Evolutionary conservation across 2,329 filamentous ascomycete species (phyloP).

Genomic region (Exophiala sp.): DNA sequence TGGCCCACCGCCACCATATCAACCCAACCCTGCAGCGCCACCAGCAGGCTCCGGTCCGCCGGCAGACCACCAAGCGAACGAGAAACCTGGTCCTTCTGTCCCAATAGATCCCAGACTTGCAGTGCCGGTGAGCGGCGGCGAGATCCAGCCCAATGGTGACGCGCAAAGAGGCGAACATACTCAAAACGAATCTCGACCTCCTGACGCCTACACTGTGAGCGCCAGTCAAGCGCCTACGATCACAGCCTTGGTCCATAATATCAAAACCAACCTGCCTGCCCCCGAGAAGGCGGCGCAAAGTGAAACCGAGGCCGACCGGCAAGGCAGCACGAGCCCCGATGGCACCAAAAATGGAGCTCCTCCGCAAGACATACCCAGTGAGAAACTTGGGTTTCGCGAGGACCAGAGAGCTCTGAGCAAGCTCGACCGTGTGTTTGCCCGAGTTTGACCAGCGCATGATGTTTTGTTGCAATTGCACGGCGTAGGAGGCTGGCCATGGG

Average conservation of each 20-base stretch:
- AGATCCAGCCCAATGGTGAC: slow-evolving; percentile 8
- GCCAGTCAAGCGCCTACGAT: slow-evolving; percentile 51
- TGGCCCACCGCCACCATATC: slow-evolving; percentile 27
- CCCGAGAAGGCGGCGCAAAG: slow-evolving; percentile 47
- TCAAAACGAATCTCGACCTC: slow-evolving; percentile 19
- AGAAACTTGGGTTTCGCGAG: slow-evolving; percentile 55
- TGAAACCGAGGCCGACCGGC: slow-evolving; percentile 35
- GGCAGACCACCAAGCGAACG: slow-evolving; percentile 14
- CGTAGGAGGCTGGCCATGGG: not conserved
- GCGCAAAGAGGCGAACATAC: slow-evolving; percentile 7
- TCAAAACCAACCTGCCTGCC: slow-evolving; percentile 44
- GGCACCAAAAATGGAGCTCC: slow-evolving; percentile 35
- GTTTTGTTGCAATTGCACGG: not conserved
- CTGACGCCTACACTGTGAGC: slow-evolving; percentile 25
- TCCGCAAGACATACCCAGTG: slow-evolving; percentile 51
- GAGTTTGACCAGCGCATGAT: slow-evolving; percentile 10
- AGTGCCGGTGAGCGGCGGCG: slow-evolving; percentile 7
- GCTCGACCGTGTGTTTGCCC: slow-evolving; percentile 51
- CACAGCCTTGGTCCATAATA: slow-evolving; percentile 41
- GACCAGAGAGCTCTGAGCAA: slow-evolving; percentile 61
- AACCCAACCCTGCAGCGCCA: slow-evolving; percentile 15
- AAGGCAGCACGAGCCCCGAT: slow-evolving; percentile 39
- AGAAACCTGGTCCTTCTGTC: slow-evolving; percentile 1
- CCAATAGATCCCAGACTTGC: slow-evolving; percentile 35
- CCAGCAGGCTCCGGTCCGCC: slow-evolving; percentile 31